Percentiles rank a stretch among this genome's conserved stretches.
These are phyloP conservation scores for Xerocomus brunneocitrinus DNA, from an alignment of 768 basidiomycete genomes.

Conservation along the genomic window DNA sequence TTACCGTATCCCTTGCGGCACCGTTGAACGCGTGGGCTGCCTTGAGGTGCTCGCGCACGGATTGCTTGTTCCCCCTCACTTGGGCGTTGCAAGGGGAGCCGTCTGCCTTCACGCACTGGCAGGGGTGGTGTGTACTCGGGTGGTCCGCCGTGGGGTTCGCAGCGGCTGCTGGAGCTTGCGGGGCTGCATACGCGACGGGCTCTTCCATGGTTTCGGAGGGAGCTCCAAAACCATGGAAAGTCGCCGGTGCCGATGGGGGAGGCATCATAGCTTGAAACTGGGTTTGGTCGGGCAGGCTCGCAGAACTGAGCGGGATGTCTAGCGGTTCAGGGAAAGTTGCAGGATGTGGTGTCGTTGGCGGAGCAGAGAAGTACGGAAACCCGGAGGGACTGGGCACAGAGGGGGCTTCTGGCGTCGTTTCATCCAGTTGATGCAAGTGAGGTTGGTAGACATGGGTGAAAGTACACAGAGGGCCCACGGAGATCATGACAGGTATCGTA, in stretches of 20 bases:
- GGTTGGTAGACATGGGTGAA: neutral
- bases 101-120: neutral
- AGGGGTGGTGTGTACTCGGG: neutral
- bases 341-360: neutral
- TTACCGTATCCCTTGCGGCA: neutral
- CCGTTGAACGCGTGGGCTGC: slow-evolving; percentile 3
- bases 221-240: neutral
- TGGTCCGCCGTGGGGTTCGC: neutral
- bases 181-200: neutral
- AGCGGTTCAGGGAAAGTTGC: neutral
- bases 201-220: too few species aligned
- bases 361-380: neutral
- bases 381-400: neutral
- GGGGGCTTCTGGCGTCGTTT: neutral
- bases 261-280: neutral
- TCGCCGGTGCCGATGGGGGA: neutral
- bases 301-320: neutral
- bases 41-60: slow-evolving; percentile 17
- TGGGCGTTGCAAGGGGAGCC: slow-evolving; percentile 2
- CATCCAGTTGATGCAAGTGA: neutral
- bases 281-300: neutral
- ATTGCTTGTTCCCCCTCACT: slow-evolving; percentile 1
- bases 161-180: neutral
- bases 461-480: neutral
- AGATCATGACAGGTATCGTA: neutral